phyloP scores from a whole-genome alignment of 345 rosid genomes.

The Tarenaya hassleriana region DNA sequence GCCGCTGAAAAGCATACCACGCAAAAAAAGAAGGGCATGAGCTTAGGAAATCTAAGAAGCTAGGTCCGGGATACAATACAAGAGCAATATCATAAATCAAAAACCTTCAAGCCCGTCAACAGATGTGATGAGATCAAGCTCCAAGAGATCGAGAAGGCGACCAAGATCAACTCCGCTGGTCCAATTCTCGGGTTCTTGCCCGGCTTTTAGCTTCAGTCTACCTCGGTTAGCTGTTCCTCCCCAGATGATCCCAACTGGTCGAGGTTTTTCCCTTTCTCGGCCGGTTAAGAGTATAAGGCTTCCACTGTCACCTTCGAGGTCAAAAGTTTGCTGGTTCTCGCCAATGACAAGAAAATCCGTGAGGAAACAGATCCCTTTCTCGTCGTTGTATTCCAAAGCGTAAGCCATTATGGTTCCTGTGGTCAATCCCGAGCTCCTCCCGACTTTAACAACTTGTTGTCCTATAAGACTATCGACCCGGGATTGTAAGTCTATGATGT shows the following conservation, averaged over 20 bases:
- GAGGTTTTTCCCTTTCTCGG: conserved; percentile 50
- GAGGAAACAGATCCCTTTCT: conserved; percentile 79
- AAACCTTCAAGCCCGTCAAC: conserved; percentile 58
- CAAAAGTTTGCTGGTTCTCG: conserved; percentile 67
- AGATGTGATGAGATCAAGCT: conserved; percentile 59
- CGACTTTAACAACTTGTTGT: conserved; percentile 69
- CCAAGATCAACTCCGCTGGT: conserved; percentile 85
- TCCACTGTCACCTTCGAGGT: conserved; percentile 84
- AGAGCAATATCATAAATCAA: background rate
- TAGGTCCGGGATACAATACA: background rate
- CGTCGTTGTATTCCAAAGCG: conserved; percentile 78
- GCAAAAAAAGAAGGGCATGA: conserved; percentile 3
- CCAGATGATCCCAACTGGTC: conserved; percentile 79
- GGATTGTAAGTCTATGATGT: conserved; percentile 64
- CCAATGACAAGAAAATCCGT: conserved; percentile 82
- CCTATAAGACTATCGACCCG: conserved; percentile 61
- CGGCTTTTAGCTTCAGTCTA: conserved; percentile 59
- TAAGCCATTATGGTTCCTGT: conserved; percentile 68
- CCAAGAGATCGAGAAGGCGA: conserved; percentile 72
- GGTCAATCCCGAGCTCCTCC: conserved; percentile 79
- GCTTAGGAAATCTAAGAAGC: background rate
- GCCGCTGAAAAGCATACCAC: conserved; percentile 33
- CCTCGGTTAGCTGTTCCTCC: conserved; percentile 82
- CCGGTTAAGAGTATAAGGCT: conserved; percentile 57
- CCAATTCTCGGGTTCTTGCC: conserved; percentile 79